phyloP scores from a whole-genome alignment of 805 yeast species.

The Candida ponderosae region DNA sequence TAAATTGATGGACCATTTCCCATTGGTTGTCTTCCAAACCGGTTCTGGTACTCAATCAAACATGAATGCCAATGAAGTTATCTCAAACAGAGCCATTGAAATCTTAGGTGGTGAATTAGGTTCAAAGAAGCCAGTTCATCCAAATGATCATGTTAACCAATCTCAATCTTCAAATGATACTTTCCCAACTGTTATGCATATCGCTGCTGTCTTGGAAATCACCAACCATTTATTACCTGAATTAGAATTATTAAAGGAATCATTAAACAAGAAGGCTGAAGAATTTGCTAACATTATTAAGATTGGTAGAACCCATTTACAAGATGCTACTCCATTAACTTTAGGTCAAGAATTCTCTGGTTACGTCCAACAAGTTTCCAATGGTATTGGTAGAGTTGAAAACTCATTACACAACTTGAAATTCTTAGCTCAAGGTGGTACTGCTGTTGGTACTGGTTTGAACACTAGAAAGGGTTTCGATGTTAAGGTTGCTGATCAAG shows the following conservation, averaged over 20 bases:
- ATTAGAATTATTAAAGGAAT: constrained; percentile 64
- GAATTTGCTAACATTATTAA: constrained; percentile 89
- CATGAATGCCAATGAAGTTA: constrained; percentile 99
- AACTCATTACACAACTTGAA: constrained; percentile 66
- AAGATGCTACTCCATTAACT: constrained; percentile 97
- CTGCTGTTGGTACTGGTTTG: constrained; percentile 98
- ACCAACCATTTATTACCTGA: constrained; percentile 70
- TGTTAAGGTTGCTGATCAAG: constrained; percentile 78
- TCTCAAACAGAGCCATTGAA: constrained; percentile 97
- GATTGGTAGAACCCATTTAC: constrained; percentile 98
- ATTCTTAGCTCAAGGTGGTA: constrained; percentile 96
- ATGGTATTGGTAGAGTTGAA: constrained; percentile 86
- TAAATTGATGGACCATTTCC: constrained; percentile 88
- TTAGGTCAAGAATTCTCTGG: constrained; percentile 98
- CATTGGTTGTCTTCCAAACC: constrained; percentile 97
- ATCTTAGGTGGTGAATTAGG: constrained; percentile 88
- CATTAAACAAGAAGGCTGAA: constrained; percentile 68
- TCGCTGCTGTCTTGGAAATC: constrained; percentile 94
- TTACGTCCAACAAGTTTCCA: constrained; percentile 85
- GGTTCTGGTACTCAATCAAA: constrained; percentile 98
- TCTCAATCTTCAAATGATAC: constrained; percentile 98
- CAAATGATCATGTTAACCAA: constrained; percentile 98
- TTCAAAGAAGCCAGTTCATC: constrained; percentile 91
- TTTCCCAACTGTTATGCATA: constrained; percentile 99
- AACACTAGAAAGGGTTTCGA: constrained; percentile 92